Conservation (phyloP, 2,329 filamentous ascomycete species). For the Sporothrix brasiliensis region DNA sequence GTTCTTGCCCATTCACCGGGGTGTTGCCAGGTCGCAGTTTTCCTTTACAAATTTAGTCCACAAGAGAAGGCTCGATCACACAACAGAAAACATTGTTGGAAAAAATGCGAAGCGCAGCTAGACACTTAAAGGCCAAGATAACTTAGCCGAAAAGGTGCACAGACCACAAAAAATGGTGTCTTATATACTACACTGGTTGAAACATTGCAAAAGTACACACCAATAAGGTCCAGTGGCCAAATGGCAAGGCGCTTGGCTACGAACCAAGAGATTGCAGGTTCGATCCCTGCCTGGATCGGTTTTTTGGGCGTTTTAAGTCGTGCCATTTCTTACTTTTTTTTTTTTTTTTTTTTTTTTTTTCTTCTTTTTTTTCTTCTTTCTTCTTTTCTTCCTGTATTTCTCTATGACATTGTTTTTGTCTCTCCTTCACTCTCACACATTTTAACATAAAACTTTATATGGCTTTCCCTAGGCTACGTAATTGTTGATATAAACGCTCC, state of each 20-base stretch:
- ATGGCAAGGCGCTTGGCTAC: constrained; percentile 46
- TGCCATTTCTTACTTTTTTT: neutral
- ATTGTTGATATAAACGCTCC: neutral
- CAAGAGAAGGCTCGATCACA: too few species aligned
- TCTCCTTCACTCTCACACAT: neutral
- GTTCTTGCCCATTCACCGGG: too few species aligned
- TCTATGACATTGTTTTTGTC: neutral
- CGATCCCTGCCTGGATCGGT: constrained; percentile 43
- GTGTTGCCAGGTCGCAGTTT: too few species aligned
- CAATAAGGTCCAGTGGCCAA: constrained; percentile 39
- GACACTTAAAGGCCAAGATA: too few species aligned
- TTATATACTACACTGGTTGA: neutral
- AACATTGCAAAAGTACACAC: neutral
- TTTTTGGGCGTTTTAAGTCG: neutral
- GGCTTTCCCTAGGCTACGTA: too few species aligned
- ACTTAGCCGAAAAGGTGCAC: too few species aligned
- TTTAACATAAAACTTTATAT: too few species aligned
- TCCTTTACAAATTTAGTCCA: too few species aligned
- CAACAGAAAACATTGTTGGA: too few species aligned
- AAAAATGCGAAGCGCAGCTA: too few species aligned
- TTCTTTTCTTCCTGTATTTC: neutral
- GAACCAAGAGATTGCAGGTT: constrained; percentile 47
- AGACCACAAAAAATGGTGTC: too few species aligned
- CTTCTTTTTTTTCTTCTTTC: neutral
- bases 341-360: neutral